Base-by-base conservation (phyloP, 257 asterid species). In the Dorcoceras hygrometricum region DNA sequence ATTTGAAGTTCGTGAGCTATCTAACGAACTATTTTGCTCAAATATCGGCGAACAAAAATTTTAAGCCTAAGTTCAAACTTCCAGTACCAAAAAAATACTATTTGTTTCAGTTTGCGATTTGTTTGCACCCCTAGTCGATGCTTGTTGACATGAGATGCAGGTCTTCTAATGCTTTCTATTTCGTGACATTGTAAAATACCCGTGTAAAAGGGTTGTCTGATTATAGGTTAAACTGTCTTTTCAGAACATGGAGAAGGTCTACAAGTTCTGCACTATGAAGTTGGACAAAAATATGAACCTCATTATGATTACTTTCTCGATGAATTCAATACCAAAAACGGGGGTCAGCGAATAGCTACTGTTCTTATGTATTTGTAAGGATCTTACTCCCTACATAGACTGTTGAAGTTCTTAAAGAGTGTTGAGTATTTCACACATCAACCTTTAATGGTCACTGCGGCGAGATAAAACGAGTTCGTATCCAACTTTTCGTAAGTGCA, bases 321-420 rank as follows among this genome's bases (percentile, higher is more conserved):
- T 43, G 85, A 86, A 31, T 82, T 74, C 71, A 86, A 91, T 89
- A 85, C 95, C 19, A 87, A 87, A 78, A 86, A 81, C 74, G 96
- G 95, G 66, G 98, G 96, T 64, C 95, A 87, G 65, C 98, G 98
- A 63, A 80, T 89, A 68, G 96, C 98, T 73, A 91, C 96, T 31
- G 32, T 91, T 59, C 93, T 91, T 71, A 91, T 91, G 94, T 91
- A 91, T 72, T 77, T 91, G 98, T 91, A 76, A 85, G 96, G 66
- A 34, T 26, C 68, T 59, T 23, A 50, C 61, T 23, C 43, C 43
- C 14, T 34, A 8, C 9, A 31, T 31, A 59, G 32, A 29, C 24
- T 27, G 60, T 23, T 64, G n/a, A n/a, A n/a, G n/a, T n/a, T n/a
- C n/a, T n/a, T n/a, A n/a, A n/a, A n/a, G n/a, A n/a, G n/a, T n/a